phyloP scores from a whole-genome alignment of 306 rosid genomes.

The Mimosa bimucronata region DNA sequence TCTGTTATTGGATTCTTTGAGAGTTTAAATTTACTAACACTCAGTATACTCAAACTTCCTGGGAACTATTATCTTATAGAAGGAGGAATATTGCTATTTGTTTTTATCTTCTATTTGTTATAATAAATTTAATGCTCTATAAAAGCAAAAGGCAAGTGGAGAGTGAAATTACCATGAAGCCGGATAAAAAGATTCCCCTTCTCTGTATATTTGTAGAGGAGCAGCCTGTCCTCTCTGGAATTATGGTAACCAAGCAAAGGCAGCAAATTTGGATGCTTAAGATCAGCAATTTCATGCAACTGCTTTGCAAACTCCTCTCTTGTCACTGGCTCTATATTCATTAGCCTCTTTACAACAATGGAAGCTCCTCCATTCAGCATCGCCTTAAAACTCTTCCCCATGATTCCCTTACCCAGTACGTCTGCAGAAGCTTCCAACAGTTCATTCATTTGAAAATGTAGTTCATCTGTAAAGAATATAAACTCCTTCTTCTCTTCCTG shows the following conservation, averaged over 20 bases:
- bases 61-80: neutral
- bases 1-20: neutral
- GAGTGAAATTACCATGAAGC: conserved; percentile 58
- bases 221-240: conserved; percentile 64
- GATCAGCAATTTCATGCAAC: conserved; percentile 51
- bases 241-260: conserved; percentile 69
- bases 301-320: conserved; percentile 55
- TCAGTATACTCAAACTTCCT: neutral
- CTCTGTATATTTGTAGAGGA: conserved; percentile 58
- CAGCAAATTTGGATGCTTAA: conserved; percentile 64
- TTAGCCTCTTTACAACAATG: conserved; percentile 73
- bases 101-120: neutral
- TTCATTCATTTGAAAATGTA: conserved; percentile 58
- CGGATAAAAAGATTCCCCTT: conserved; percentile 67
- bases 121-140: neutral
- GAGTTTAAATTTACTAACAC: neutral
- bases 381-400: conserved; percentile 75
- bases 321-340: conserved; percentile 66
- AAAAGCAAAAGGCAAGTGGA: neutral
- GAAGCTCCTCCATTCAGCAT: conserved; percentile 52
- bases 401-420: conserved; percentile 68
- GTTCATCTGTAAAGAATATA: conserved; percentile 45
- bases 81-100: neutral
- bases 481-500: conserved; percentile 60
- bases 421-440: conserved; percentile 81